phyloP scores from a whole-genome alignment of 2,329 filamentous ascomycete genomes.

The Incumbomyces lentus region DNA sequence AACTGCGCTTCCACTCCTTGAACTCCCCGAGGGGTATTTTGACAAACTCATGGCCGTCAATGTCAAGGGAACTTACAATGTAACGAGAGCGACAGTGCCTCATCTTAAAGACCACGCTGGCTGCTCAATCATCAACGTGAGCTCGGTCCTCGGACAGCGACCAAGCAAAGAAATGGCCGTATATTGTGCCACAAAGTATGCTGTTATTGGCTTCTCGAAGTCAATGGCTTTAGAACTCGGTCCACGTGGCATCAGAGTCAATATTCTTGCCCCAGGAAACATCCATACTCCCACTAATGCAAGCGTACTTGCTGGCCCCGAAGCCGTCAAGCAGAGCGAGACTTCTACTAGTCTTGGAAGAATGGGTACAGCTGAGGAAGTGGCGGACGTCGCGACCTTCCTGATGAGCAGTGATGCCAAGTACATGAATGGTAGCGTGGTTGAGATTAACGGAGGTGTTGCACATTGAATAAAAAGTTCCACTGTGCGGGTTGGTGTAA shows the following conservation, averaged over 20 bases:
- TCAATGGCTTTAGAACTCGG: conserved; percentile 27
- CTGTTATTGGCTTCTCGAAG: conserved; percentile 35
- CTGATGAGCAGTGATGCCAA: conserved; percentile 37
- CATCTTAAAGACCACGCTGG: conserved; percentile 35
- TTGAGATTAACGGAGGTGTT: conserved; percentile 37
- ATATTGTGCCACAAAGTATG: conserved; percentile 36
- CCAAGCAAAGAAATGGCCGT: conserved; percentile 23
- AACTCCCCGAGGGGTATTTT: conserved; percentile 40
- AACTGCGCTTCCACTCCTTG: conserved; percentile 32
- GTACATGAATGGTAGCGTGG: conserved; percentile 34
- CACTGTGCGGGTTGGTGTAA: too few relatives aligned
- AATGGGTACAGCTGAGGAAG: conserved; percentile 28
- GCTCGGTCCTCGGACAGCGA: conserved; percentile 41
- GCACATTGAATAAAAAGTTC: not conserved
- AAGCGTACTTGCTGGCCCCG: conserved; percentile 26
- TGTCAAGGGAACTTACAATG: conserved; percentile 43
- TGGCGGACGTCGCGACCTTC: conserved; percentile 34
- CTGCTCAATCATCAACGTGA: conserved; percentile 40
- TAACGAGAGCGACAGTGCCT: conserved; percentile 33
- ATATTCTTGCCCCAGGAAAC: conserved; percentile 32
- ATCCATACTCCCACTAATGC: conserved; percentile 39
- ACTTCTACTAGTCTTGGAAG: conserved; percentile 35
- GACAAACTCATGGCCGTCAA: conserved; percentile 47
- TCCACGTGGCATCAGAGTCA: conserved; percentile 27
- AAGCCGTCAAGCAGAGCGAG: conserved; percentile 24